Conservation (phyloP, 768 basidiomycete genomes). For the Xerocomus spinulosus region DNA sequence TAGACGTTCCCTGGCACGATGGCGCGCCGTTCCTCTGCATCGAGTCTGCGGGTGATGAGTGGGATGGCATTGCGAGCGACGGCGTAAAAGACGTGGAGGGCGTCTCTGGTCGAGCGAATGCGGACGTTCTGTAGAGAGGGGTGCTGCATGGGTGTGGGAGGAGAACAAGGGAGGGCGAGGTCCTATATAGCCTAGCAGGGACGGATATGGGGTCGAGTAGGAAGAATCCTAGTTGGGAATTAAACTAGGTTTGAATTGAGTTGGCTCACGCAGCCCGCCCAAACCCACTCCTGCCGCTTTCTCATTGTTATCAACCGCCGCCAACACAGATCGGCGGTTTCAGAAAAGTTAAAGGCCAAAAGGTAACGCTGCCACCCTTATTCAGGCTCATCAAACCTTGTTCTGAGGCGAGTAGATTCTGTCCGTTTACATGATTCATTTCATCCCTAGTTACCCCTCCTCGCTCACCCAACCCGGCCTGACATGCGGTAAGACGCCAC, state of each 20-base stretch:
- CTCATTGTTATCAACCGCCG: background rate
- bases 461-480: conserved; percentile 1
- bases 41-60: conserved; percentile 75
- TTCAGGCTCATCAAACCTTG: conserved; percentile 22
- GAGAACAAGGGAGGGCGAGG: conserved; percentile 20
- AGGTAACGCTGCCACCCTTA: conserved; percentile 14
- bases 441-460: too few relatives aligned
- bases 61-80: conserved; percentile 65
- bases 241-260: conserved; percentile 54
- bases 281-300: background rate
- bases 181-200: too few relatives aligned
- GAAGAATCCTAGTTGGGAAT: too few relatives aligned
- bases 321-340: conserved; percentile 15
- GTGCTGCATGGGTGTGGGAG: conserved; percentile 52
- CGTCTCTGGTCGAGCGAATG: conserved; percentile 74
- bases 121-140: conserved; percentile 74
- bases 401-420: conserved; percentile 15
- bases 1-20: conserved; percentile 77
- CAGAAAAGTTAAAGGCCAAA: conserved; percentile 15
- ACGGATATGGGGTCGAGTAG: too few relatives aligned
- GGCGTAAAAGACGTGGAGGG: conserved; percentile 76
- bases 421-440: too few relatives aligned
- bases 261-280: conserved; percentile 29
- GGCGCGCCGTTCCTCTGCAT: conserved; percentile 73
- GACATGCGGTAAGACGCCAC: conserved; percentile 27